Base-by-base conservation (phyloP, 2,329 filamentous ascomycete genomes). In the Epichloe scottii region DNA sequence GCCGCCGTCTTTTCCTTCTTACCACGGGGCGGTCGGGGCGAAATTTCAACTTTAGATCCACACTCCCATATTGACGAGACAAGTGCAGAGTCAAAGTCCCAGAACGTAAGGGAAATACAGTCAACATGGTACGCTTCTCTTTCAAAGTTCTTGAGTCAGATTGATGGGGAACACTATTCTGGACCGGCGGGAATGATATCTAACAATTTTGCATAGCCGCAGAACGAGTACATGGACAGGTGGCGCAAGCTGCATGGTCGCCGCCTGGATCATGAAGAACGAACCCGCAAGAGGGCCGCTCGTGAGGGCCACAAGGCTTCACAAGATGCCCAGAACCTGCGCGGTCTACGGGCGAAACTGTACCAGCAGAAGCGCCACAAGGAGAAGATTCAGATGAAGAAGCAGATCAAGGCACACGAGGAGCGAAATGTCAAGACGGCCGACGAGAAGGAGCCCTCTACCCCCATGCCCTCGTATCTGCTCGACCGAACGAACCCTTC, bases 361-460 rank as follows among this genome's bases (percentile, higher is more conserved):
- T 84, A 93, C 74, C 85, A 91, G 69, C 84, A 97, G 79, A 89
- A 90, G 76, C 82, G 93, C 26, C 87, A 89, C 74, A 86, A 90
- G 68, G 90, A 98, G 77, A 98, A 98, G 84, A 95, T 95, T 66
- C 89, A 95, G 78, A 90, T 95, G 85, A 86, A 85, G 71, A 95
- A 95, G 78, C 76, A 83, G 63, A 94, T 98, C 79, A 88, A 87
- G 72, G 86, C 88, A 43, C 88, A 95, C 74, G 93, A 98, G 72
- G 88, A 96, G 76, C 84, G 89, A 71, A 94, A 96, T 65, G 83
- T 97, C 75, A 95, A 97, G 73, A 87, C 86, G 8, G 83, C 84
- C 51, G 82, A 86, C 58, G 80, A 85, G 60, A 86, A 93, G 69
- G 87, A 90, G 54, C 82, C 82, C 26, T 81, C 78, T 59, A 88